These are phyloP conservation scores for Calonectria fujianensis DNA, from an alignment of 2,329 filamentous ascomycete species.

Conservation along the genomic window DNA sequence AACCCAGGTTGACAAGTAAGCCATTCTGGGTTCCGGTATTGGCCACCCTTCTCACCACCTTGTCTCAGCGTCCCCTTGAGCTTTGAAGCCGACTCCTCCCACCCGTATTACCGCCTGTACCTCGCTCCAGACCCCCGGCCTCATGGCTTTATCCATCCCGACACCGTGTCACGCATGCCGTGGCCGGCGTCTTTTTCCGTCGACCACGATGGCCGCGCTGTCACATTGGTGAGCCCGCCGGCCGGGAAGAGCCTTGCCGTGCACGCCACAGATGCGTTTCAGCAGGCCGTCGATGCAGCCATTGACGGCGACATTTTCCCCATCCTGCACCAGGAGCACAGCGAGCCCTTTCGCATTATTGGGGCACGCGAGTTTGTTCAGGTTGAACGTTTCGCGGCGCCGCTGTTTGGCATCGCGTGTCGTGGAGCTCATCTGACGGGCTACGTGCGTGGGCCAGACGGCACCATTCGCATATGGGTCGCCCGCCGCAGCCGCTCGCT, in stretches of 20 bases:
- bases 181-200: slow-evolving; percentile 65
- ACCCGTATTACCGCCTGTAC: slow-evolving; percentile 67
- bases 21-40: background rate
- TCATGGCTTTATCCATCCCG: slow-evolving; percentile 70
- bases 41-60: slow-evolving; percentile 1
- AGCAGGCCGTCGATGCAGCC: slow-evolving; percentile 62
- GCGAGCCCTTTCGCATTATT: slow-evolving; percentile 65
- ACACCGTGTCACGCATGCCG: slow-evolving; percentile 67
- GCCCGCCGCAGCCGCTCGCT: slow-evolving; percentile 79
- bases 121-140: slow-evolving; percentile 66
- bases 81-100: slow-evolving; percentile 60
- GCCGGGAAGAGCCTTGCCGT: slow-evolving; percentile 49
- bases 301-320: slow-evolving; percentile 62
- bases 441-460: slow-evolving; percentile 66
- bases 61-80: slow-evolving; percentile 67
- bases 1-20: slow-evolving; percentile 66
- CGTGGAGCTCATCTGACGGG: slow-evolving; percentile 81
- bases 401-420: slow-evolving; percentile 80
- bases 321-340: slow-evolving; percentile 61
- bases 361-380: slow-evolving; percentile 61
- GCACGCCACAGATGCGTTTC: slow-evolving; percentile 63
- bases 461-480: slow-evolving; percentile 80
- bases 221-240: slow-evolving; percentile 58
- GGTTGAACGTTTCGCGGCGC: slow-evolving; percentile 77
- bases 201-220: slow-evolving; percentile 55